Evolutionary conservation across 208 protist species (phyloP), one percentile per base, ranked within the genome.

Genomic region (Entamoeba histolytica): DNA sequence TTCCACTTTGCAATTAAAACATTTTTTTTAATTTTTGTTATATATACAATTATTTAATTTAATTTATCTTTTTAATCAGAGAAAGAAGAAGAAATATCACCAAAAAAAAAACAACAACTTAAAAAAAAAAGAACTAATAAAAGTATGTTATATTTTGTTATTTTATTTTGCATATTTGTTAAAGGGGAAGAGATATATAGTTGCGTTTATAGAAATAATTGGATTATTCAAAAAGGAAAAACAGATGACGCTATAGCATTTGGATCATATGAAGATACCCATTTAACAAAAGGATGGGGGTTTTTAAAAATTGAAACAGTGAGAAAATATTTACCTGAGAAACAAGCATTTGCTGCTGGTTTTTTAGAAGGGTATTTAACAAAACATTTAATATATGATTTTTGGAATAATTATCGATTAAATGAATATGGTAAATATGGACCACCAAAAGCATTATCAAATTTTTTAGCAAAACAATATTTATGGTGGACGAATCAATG

Each of bases 331-430:
- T 19, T 8, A n/a, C 47, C 51, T 69, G 8, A 49, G 23, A 15
- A 49, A 12, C 35, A 61, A 61, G 23, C 55, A 49, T 49, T 28
- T 73, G 92, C 92, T 52, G 92, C 49, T 15, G 92, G 92, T 8
- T 93, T 91, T 28, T 15, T 92, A 8, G 93, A 93, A 93, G 93
- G 93, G 44, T 91, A 92, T 49, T 78, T 93, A 7, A 93, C 93
- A 35, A 49, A 93, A 55, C 15, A 91, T 44, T 44, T 69, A 39
- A 92, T 93, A 23, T 92, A 55, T 49, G 50, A 93, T 19, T 49
- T 44, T 23, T 92, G 49, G n/a, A 17, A 78, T 47, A 93, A 93
- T 49, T 93, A 17, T 87, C n/a, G 31, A 19, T 6, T 15, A 49
- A 31, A 93, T 49, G 50, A 52, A 52, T 50, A 44, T 5, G 31